Base-by-base conservation (phyloP, 768 basidiomycete genomes). In the Lactifluus rugatus region DNA sequence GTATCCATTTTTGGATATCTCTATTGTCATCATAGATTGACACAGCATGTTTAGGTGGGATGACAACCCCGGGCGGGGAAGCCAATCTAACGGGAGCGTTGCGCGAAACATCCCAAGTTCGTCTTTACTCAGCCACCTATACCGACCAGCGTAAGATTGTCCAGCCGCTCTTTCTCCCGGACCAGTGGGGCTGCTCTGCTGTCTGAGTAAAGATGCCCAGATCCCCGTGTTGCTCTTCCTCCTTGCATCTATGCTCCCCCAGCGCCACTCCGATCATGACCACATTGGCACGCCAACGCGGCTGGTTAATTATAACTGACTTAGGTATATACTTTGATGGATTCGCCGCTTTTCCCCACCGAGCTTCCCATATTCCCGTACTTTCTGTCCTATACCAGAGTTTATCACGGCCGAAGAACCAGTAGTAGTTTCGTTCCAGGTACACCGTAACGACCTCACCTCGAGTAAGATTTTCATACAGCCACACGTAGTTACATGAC, bases 51-150 rank as follows among this genome's bases (percentile, higher is more conserved):
- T 9, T 25, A 60, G 58, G 45, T 56, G 54, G 48, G 42, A 51
- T 14, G 44, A 50, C 17, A 41, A 25, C 44, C 17, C 17, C 14
- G 48, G 36, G 23, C 42, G 49, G 23, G 48, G n/a, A 31, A 48
- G 34, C n/a, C 54, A 45, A 34, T 19, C 39, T 47, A 13, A 28
- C 19, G 17, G 28, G 9, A 46, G 48, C 36, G 2, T 17, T 28
- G 13, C 19, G 21, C 42, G 48, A 45, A 48, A 46, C n/a, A 32
- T 6, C 21, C 7, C 42, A n/a, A 16, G 28, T 28, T 47, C 37
- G 47, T 51, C 58, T 50, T 46, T 51, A 41, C 58, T 50, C 26
- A 47, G 44, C 23, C 54, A 56, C 23, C 42, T 46, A 21, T 45
- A 56, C 14, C 36, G 54, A 7, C 19, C 58, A 16, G 17, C 52